phyloP scores from a whole-genome alignment of 2,329 filamentous ascomycete genomes.

The Phyllosticta citribraziliensis region DNA sequence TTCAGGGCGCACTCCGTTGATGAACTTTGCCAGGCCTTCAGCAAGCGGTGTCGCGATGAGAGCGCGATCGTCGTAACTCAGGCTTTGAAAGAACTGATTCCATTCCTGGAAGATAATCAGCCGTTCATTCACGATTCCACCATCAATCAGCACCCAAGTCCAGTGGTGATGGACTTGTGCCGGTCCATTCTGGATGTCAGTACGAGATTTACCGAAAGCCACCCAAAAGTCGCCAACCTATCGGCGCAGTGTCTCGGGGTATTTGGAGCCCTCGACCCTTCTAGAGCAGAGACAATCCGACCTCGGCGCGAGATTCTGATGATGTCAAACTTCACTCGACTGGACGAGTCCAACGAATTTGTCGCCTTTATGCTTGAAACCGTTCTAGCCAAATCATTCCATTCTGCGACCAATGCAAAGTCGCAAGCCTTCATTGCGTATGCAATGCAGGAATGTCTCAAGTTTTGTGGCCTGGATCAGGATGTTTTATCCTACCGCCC shows the following conservation, averaged over 20 bases:
- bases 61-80: conserved; percentile 77
- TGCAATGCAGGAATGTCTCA: conserved; percentile 85
- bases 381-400: conserved; percentile 81
- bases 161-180: conserved; percentile 59
- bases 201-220: conserved; percentile 63
- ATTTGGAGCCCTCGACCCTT: conserved; percentile 85
- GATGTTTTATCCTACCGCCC: conserved; percentile 40
- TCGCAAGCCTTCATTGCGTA: conserved; percentile 88
- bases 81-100: conserved; percentile 65
- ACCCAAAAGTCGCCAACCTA: conserved; percentile 58
- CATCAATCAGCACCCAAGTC: conserved; percentile 73
- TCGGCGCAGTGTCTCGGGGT: conserved; percentile 78
- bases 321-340: conserved; percentile 71
- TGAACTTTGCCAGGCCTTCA: conserved; percentile 62
- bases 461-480: conserved; percentile 61
- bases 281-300: conserved; percentile 70
- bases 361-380: conserved; percentile 76
- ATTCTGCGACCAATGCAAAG: conserved; percentile 78
- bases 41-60: conserved; percentile 67
- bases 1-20: conserved; percentile 51
- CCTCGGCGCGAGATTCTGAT: conserved; percentile 78
- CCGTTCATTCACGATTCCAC: conserved; percentile 69
- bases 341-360: conserved; percentile 75
- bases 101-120: conserved; percentile 64
- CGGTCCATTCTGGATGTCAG: conserved; percentile 78